Evolutionary conservation across 768 basidiomycete species (phyloP), one percentile per base, ranked within the genome.

Genomic region (Suillus spraguei): DNA sequence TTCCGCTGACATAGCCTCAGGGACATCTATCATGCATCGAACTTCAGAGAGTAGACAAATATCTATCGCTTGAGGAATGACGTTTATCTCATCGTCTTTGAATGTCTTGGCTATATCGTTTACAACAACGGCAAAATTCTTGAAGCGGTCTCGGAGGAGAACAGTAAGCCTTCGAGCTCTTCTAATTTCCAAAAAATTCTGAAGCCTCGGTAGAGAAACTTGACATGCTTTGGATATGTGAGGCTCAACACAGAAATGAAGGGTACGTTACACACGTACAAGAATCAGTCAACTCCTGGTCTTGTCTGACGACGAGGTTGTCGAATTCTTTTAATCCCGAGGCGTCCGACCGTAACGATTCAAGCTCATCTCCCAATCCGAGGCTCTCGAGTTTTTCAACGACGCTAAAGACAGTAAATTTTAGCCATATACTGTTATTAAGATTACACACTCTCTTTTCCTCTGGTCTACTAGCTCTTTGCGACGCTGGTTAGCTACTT

Each of bases 161-260:
- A 53, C 52, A 33, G 20, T 53, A 53, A 53, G 52, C 32, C 50
- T 28, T 28, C 50, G 52, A 33, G 11, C 52, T 53, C 32, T 53
- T 11, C 32, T 53, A 20, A 53, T 33, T 53, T 53, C 32, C 5
- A 53, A 10, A 33, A 53, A 53, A 33, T 53, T 53, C 32, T 53
- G 52, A 33, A 53, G 52, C 52, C 52, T 53, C 20, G 10, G 32
- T 32, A 52, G 28, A 52, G 50, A 52, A 32, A 52, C 16, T 17
- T 11, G 50, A 28, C 50, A 52, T 17, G 50, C 50, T 52, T 52
- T 52, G 50, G 9, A 50, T 16, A 52, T 20, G 28, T 32, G 17
- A 52, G 50, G 8, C 8, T 32, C 9, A 16, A 8, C n/a, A 33
- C 20, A 13, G 17, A 53, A 17, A 33, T 20, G 5, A 11, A 33